Base-by-base conservation (phyloP, 108 stramenopile species). In the Nannochloropsis salina region DNA sequence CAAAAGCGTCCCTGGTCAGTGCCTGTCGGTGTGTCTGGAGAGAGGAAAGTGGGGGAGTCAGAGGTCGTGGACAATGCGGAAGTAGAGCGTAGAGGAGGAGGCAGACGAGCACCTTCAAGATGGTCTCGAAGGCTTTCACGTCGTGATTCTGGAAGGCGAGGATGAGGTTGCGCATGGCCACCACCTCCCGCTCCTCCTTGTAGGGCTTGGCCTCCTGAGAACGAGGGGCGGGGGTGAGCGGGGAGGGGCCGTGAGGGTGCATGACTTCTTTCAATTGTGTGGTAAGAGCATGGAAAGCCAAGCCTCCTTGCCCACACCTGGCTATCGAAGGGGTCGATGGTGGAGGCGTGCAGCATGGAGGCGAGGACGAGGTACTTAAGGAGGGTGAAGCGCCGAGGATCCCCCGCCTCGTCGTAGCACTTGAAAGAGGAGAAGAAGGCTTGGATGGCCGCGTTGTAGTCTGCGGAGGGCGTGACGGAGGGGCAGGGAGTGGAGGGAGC, bases 351-450 rank as follows among this genome's bases (percentile, higher is more conserved):
- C 9, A 97, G 88, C 95, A 97, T 97, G 80, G 93, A 93, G 6
- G 95, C 95, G 93, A 97, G 90, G n/a, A 97, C 95, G 31, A 96
- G 83, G 88, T 97, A 97, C 87, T 96, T 95, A 20, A 97, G 90
- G 87, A 95, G 95, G 21, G 94, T 90, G 80, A 97, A 85, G 9
- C 96, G 91, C 85, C 90, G 89, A 15, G 92, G 92, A 90, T 97
- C 96, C 42, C 96, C 96, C 2, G 96, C 96, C 90, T 97, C 96
- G 89, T 97, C 96, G 91, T 96, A 97, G 47, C 90, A 92, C 85
- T 96, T 96, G 91, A 96, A 97, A n/a, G 95, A 94, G 82, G 95
- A 94, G 83, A 95, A 95, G 88, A 96, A 96, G 3, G 96, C 93
- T 43, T 85, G 85, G 61, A 84, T 84, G 45, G 86, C 88, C 83